Percentiles rank a stretch among this genome's conserved stretches.
Evolutionary conservation across 2,329 filamentous ascomycete genomes (phyloP).

Genomic region (Reticulascus tulasneorum): DNA sequence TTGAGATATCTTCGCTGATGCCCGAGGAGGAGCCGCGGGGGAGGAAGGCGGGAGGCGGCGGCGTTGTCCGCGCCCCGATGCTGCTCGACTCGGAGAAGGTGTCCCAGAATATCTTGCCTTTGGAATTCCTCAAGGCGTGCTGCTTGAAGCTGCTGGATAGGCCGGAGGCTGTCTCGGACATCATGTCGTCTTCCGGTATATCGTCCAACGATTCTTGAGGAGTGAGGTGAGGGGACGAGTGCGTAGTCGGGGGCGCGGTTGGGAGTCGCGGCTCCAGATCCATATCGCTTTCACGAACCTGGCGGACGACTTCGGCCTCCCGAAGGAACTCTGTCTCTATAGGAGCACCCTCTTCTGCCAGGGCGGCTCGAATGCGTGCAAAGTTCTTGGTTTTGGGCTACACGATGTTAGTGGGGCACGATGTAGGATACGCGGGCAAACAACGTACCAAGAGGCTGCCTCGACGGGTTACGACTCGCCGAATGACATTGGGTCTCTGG

Average conservation of each 20-base stretch:
- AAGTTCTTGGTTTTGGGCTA: conserved; percentile 97
- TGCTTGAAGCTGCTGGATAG: conserved; percentile 69
- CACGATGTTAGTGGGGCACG: conserved; percentile 21
- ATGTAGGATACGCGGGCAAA: not conserved
- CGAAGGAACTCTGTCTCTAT: conserved; percentile 84
- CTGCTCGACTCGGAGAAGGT: conserved; percentile 67
- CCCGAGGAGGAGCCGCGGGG: conserved; percentile 56
- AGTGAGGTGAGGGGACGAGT: conserved; percentile 67
- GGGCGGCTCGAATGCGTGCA: conserved; percentile 82
- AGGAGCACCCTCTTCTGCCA: conserved; percentile 83
- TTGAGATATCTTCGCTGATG: conserved; percentile 65
- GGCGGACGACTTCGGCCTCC: conserved; percentile 92
- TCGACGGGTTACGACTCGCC: conserved; percentile 76
- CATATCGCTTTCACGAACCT: conserved; percentile 86
- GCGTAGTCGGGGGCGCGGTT: conserved; percentile 50
- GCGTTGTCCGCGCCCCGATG: conserved; percentile 44
- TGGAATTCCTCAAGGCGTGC: conserved; percentile 68
- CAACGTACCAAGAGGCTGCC: conserved; percentile 78
- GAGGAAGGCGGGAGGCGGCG: conserved; percentile 62
- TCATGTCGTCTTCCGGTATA: conserved; percentile 65
- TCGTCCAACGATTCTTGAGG: conserved; percentile 64
- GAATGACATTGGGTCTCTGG: conserved; percentile 69
- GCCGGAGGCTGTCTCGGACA: conserved; percentile 48
- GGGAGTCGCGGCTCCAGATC: conserved; percentile 49
- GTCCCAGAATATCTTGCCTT: conserved; percentile 73